These are phyloP conservation scores for Polyporus tsugae DNA, from an alignment of 1,284 basidiomycete genomes.

Conservation along the genomic window DNA sequence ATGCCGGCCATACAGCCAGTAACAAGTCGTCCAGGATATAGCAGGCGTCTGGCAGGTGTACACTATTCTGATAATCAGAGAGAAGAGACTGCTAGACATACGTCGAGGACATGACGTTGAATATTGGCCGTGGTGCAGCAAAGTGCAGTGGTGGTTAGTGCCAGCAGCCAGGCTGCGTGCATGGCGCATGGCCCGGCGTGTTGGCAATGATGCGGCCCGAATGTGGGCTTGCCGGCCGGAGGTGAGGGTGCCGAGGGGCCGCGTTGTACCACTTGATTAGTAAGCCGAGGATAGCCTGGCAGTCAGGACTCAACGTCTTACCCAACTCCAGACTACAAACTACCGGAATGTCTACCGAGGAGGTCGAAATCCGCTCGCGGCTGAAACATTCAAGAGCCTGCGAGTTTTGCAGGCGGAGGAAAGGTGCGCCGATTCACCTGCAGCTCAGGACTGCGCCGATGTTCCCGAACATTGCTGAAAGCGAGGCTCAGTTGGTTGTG, in stretches of 20 bases:
- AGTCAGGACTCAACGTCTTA: not conserved
- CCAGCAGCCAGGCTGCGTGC: too few relatives aligned
- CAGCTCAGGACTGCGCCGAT: not conserved
- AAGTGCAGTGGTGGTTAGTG: too few relatives aligned
- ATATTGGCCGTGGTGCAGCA: too few relatives aligned
- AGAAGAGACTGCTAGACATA: too few relatives aligned
- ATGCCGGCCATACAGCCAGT: too few relatives aligned
- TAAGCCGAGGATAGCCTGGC: not conserved
- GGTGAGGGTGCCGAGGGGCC: not conserved
- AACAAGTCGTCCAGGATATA: too few relatives aligned
- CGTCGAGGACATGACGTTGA: too few relatives aligned
- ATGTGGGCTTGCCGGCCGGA: not conserved
- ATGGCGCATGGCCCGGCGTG: too few relatives aligned
- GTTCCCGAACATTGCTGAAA: not conserved
- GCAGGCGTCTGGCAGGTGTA: too few relatives aligned
- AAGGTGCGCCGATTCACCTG: conserved; percentile 55
- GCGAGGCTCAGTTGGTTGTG: conserved; percentile 4
- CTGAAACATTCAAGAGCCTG: conserved; percentile 64
- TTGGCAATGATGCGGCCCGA: too few relatives aligned
- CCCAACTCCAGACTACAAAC: not conserved
- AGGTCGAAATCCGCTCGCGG: not conserved
- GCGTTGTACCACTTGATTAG: not conserved
- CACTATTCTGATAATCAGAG: too few relatives aligned
- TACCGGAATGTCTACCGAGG: not conserved
- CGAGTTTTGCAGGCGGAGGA: conserved; percentile 77